Percentiles rank a stretch among this genome's conserved stretches.
Evolutionary conservation across 2,329 filamentous ascomycete genomes (phyloP).

Genomic region (Venturia effusa): DNA sequence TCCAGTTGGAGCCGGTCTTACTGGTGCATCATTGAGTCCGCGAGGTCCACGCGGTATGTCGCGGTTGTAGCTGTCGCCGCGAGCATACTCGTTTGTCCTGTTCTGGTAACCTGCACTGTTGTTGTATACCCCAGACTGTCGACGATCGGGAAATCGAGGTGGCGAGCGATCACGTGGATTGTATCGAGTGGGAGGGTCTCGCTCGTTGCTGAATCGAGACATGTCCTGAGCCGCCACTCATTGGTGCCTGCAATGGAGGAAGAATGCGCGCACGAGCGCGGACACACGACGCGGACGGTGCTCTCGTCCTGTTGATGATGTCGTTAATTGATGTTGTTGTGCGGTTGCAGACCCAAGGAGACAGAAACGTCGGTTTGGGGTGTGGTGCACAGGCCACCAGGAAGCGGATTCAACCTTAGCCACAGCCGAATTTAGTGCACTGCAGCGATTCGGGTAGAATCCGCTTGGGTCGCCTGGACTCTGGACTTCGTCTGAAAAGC

Average conservation of each 20-base stretch:
- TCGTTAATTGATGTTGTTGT: background rate
- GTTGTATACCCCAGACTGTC: background rate
- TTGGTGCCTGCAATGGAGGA: background rate
- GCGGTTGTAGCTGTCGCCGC: background rate
- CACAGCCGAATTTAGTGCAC: constrained; percentile 2
- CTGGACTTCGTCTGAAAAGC: background rate
- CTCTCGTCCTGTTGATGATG: background rate
- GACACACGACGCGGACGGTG: background rate
- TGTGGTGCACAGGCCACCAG: background rate
- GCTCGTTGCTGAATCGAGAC: constrained; percentile 4
- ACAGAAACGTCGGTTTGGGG: background rate
- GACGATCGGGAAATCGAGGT: constrained; percentile 5
- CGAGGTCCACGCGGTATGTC: constrained; percentile 10
- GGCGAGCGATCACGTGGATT: constrained; percentile 4
- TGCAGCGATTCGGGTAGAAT: background rate
- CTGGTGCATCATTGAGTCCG: background rate
- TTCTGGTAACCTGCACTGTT: background rate
- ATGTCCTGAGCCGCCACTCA: background rate
- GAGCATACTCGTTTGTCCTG: background rate
- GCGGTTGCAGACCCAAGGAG: background rate
- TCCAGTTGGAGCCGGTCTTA: background rate
- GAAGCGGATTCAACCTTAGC: no score
- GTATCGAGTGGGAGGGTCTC: constrained; percentile 3
- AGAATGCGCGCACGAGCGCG: background rate
- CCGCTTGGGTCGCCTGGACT: background rate